Conservation (phyloP, 805 yeast species). For the Candida tallmaniae region DNA sequence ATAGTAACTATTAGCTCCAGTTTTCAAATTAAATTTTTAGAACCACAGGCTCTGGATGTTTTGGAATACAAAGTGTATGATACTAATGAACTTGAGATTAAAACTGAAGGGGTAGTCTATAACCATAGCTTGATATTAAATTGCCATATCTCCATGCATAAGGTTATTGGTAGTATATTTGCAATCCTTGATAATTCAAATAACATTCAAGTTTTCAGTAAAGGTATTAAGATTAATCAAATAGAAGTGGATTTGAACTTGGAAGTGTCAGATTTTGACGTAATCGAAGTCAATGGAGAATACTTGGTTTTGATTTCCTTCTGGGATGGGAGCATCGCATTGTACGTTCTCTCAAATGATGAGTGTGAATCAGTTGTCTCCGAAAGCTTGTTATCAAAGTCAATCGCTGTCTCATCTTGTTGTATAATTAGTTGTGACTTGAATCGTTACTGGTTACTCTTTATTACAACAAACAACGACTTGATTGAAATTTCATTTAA, state of each 20-base stretch:
- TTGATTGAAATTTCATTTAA: slow-evolving; percentile 11
- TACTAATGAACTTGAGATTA: background rate
- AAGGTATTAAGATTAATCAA: slow-evolving; percentile 2
- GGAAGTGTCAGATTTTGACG: slow-evolving; percentile 12
- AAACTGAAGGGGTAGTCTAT: background rate
- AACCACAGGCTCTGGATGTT: background rate
- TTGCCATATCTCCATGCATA: slow-evolving; percentile 1
- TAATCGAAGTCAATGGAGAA: slow-evolving; percentile 5
- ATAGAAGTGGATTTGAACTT: background rate
- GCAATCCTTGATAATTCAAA: slow-evolving; percentile 6
- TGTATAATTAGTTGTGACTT: slow-evolving; percentile 3
- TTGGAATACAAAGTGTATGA: background rate
- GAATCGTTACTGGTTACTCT: slow-evolving; percentile 11
- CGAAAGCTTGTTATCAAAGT: slow-evolving; percentile 1
- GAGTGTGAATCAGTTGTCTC: slow-evolving; percentile 2
- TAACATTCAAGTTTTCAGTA: background rate
- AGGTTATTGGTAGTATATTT: slow-evolving; percentile 3
- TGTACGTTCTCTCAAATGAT: slow-evolving; percentile 8
- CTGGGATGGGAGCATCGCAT: slow-evolving; percentile 14
- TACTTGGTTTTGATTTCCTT: slow-evolving; percentile 10
- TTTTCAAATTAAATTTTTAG: background rate
- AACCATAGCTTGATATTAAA: slow-evolving; percentile 3
- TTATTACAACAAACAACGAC: slow-evolving; percentile 13
- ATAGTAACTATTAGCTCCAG: background rate
- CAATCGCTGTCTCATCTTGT: slow-evolving; percentile 12